Evolutionary conservation across 129 eudicot species (phyloP).

Genomic region (Tanacetum coccineum): DNA sequence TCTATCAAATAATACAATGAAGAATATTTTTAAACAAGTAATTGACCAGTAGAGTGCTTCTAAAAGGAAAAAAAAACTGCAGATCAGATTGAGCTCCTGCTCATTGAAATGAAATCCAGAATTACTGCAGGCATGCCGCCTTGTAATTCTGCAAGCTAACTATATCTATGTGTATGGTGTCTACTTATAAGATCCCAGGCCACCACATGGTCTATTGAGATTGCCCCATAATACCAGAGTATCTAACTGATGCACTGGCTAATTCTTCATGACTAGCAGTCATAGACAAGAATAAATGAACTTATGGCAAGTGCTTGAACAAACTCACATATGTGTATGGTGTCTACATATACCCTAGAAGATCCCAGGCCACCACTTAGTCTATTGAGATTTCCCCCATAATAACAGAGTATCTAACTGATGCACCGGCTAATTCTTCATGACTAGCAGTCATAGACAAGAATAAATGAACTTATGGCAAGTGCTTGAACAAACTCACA

Average conservation of each 20-base stretch:
- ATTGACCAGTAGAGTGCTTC: too few relatives aligned
- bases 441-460: background rate
- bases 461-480: constrained; percentile 5
- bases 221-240: too few relatives aligned
- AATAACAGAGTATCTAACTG: background rate
- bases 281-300: background rate
- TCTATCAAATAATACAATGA: too few relatives aligned
- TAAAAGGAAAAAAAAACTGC: too few relatives aligned
- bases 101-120: background rate
- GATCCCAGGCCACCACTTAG: background rate
- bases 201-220: background rate
- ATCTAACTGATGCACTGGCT: background rate
- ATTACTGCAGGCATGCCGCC: background rate
- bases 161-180: constrained; percentile 2
- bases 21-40: too few relatives aligned
- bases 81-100: background rate
- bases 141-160: background rate
- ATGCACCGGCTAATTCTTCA: background rate
- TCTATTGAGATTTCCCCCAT: too few relatives aligned
- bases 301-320: background rate
- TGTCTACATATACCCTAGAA: background rate
- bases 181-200: background rate
- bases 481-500: background rate
- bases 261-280: background rate
- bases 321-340: too few relatives aligned